phyloP scores from a whole-genome alignment of 768 basidiomycete species.

The Mycena rebaudengoi region DNA sequence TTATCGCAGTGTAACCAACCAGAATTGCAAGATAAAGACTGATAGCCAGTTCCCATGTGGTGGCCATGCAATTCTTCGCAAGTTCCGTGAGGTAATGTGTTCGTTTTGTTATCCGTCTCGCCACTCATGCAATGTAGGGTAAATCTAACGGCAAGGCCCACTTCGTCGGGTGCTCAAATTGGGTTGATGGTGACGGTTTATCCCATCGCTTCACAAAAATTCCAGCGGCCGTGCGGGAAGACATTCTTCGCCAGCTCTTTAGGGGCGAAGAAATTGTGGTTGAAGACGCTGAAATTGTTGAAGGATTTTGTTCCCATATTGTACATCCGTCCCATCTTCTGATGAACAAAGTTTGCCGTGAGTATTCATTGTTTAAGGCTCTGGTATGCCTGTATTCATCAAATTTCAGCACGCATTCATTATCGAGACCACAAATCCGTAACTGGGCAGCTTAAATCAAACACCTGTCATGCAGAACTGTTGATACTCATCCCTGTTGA shows the following conservation, averaged over 20 bases:
- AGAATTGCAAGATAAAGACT: no score
- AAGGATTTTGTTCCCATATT: not conserved
- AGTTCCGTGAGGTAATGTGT: no score
- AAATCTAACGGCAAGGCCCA: not conserved
- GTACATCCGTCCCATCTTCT: slow-evolving; percentile 1
- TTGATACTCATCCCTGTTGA: not conserved
- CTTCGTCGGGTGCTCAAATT: not conserved
- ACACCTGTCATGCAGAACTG: not conserved
- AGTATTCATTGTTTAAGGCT: not conserved
- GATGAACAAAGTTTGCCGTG: not conserved
- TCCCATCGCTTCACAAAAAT: not conserved
- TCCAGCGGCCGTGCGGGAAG: not conserved
- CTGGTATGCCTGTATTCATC: no score
- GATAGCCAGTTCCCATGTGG: no score
- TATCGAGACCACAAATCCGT: not conserved
- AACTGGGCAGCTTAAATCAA: not conserved
- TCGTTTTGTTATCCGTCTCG: no score
- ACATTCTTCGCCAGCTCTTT: not conserved
- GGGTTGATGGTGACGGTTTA: not conserved
- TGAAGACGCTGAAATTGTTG: not conserved
- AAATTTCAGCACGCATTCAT: not conserved
- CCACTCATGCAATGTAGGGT: no score
- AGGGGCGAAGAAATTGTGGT: not conserved
- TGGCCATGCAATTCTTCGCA: no score
- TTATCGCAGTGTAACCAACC: not conserved